These are phyloP conservation scores for Silene noctiflora DNA, from an alignment of 179 eudicot genomes.

Conservation along the genomic window DNA sequence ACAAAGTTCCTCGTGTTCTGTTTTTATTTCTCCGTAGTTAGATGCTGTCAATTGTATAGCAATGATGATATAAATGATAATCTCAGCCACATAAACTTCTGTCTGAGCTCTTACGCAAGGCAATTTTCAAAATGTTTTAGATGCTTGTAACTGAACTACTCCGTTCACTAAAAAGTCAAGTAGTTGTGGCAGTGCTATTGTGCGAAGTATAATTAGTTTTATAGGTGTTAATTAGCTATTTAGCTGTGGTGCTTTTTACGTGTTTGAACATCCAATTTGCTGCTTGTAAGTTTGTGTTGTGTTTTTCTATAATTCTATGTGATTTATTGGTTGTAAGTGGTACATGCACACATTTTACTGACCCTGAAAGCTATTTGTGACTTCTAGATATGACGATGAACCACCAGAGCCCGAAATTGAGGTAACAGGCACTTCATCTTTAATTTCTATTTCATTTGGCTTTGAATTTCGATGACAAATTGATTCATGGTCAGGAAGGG, in stretches of 20 bases:
- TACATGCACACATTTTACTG: not conserved
- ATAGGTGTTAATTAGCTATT: not conserved
- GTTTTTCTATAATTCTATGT: not conserved
- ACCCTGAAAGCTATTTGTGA: not conserved
- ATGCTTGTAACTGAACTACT: not conserved
- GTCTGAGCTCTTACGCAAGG: not conserved
- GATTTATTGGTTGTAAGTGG: not conserved
- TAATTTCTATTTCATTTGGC: not conserved
- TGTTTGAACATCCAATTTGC: not conserved
- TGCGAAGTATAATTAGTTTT: not conserved
- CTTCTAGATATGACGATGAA: slow-evolving; percentile 77
- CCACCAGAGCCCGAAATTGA: slow-evolving; percentile 83
- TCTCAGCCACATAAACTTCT: slow-evolving; percentile 11
- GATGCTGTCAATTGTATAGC: not conserved
- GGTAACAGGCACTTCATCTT: slow-evolving; percentile 32
- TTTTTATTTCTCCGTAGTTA: not conserved
- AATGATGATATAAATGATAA: slow-evolving; percentile 16
- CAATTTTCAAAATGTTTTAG: not conserved
- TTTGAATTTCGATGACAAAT: not conserved
- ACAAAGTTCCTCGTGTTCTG: not conserved
- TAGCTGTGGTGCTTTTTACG: not conserved
- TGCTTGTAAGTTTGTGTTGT: not conserved
- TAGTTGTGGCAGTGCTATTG: not conserved
- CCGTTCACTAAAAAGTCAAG: not conserved
- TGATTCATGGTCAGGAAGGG: slow-evolving; percentile 53